Conservation (phyloP, 352 stramenopile species). For the Phytophthora syringae region DNA sequence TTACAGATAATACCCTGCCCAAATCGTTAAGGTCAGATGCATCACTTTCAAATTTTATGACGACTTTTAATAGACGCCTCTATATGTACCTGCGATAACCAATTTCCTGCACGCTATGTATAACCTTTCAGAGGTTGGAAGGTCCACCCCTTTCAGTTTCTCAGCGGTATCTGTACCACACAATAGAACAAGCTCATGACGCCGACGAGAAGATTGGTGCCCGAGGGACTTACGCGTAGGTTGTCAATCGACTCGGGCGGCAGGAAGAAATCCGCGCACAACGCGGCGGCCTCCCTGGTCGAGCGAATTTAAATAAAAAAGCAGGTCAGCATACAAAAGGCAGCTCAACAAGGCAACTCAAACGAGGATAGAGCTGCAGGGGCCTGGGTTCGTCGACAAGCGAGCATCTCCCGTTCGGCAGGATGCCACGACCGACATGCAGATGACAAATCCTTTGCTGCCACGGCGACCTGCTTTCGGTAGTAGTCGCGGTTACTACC, state of each 20-base stretch:
- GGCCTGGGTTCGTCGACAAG: conserved; percentile 30
- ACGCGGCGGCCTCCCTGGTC: conserved; percentile 10
- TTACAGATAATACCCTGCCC: no score
- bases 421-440: neutral
- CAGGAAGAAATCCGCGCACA: conserved; percentile 8
- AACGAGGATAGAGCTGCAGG: no score
- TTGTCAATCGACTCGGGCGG: conserved; percentile 14
- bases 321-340: conserved; percentile 6
- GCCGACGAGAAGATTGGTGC: conserved; percentile 14
- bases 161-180: no score
- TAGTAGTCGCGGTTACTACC: no score
- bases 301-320: conserved; percentile 9
- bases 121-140: no score
- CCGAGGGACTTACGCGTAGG: neutral
- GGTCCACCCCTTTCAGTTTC: no score
- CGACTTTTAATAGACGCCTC: no score
- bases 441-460: neutral
- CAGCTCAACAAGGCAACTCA: neutral
- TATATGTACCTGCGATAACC: no score
- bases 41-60: no score
- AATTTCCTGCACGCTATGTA: no score
- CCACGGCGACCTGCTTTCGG: neutral
- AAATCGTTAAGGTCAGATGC: no score
- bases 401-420: conserved; percentile 1
- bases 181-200: no score